Evolutionary conservation across 2,329 filamentous ascomycete genomes (phyloP).

Genomic region (Ustulina deusta): DNA sequence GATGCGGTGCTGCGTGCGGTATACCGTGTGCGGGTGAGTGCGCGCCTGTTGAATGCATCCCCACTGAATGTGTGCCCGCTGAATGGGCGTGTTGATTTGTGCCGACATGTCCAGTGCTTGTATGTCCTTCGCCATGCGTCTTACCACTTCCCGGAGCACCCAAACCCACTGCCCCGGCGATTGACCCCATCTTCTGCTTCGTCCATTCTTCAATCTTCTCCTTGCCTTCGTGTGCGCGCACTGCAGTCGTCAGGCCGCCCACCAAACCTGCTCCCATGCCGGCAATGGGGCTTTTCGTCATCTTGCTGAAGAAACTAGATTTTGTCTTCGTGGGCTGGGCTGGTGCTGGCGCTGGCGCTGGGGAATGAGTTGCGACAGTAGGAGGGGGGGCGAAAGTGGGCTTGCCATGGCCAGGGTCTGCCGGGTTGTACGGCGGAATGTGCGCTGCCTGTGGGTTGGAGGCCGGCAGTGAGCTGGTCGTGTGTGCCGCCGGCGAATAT

Average conservation of each 20-base stretch:
- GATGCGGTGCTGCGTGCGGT: too few species aligned
- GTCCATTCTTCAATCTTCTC: conserved; percentile 39
- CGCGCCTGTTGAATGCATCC: background rate
- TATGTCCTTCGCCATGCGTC: conserved; percentile 14
- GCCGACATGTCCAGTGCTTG: conserved; percentile 11
- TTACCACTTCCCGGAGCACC: conserved; percentile 15
- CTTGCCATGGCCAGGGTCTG: conserved; percentile 22
- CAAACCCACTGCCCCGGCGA: conserved; percentile 26
- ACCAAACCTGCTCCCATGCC: conserved; percentile 32
- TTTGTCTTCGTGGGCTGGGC: conserved; percentile 27
- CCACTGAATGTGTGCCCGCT: background rate
- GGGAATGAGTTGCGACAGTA: conserved; percentile 6
- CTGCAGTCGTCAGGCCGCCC: conserved; percentile 26
- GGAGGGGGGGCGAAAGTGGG: conserved; percentile 31
- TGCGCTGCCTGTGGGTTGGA: conserved; percentile 8
- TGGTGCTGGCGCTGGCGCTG: background rate
- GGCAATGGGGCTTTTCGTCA: conserved; percentile 29
- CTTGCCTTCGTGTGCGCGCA: conserved; percentile 32
- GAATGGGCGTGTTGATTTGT: conserved; percentile 15
- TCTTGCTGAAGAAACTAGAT: conserved; percentile 35
- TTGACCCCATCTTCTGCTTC: conserved; percentile 37
- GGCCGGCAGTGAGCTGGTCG: background rate
- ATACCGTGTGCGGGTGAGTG: too few species aligned
- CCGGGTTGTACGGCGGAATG: conserved; percentile 32
- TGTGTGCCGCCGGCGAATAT: conserved; percentile 23